Base-by-base conservation (phyloP, 495 filamentous ascomycete species). In the Xylaria nigripes region DNA sequence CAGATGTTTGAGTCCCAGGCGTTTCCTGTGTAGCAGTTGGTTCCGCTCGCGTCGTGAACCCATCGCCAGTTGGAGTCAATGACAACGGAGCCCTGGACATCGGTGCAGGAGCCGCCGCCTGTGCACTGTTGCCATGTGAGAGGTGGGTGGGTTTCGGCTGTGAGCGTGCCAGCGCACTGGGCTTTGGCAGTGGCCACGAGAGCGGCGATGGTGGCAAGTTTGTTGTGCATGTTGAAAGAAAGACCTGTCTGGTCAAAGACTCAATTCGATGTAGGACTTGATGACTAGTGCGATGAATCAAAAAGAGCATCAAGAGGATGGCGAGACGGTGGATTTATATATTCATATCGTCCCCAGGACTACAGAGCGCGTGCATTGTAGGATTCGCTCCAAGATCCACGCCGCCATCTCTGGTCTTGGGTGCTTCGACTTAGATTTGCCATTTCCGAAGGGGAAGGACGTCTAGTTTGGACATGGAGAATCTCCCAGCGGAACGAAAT, bases 21-120 rank as follows among this genome's bases (percentile, higher is more conserved):
- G 61, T 76, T 79, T 53, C 81, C 83, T 38, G 66, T 76, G 64
- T 84, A 86, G 78, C 83, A 86, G 69, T 86, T 85, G 59, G 76
- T 80, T 34, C 53, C 53, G 59, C 67, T 80, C 53, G 75, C 70
- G 32, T 59, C 61, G 67, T 86, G 83, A 21, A 82, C 68, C 83
- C 83, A 86, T 29, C 83, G 77, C 83, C 83, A 86, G 69, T 86
- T 86, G 55, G 82, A 65, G 59, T 86, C 83, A 43, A 86, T 71
- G 45, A 78, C 75, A 16, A 85, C 73, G 25, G 67, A 66, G n/a
- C 76, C 77, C 27, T 61, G 57, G 53, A 75, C 68, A 24, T 65
- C 71, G 21, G 70, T 76, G 69, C 82, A 85, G 53, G 68, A 73
- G 13, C 77, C 78, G 12, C 61, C 59, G 5, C 61, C 65, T 3